Conservation (phyloP, 2,329 filamentous ascomycete genomes). For the Eutypella sp. region DNA sequence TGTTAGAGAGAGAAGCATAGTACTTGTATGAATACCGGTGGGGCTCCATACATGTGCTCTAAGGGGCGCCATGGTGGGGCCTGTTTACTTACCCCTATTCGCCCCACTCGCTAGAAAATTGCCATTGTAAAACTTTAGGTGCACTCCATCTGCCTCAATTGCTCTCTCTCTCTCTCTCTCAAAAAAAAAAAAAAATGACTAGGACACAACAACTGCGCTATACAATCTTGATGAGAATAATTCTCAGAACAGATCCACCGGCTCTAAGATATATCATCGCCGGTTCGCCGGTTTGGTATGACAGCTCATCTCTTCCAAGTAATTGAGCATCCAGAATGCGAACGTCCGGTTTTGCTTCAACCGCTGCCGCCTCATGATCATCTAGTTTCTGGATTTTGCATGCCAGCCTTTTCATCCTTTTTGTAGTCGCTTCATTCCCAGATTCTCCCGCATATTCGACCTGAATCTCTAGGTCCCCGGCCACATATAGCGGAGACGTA, state of each 20-base stretch:
- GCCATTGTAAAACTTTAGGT: too few relatives aligned
- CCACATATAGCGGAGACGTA: slow-evolving; percentile 6
- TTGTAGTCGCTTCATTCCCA: not conserved
- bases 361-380: not conserved
- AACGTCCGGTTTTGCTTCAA: not conserved
- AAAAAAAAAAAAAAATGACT: too few relatives aligned
- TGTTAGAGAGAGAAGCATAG: too few relatives aligned
- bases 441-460: slow-evolving; percentile 9
- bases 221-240: not conserved
- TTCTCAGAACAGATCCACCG: not conserved
- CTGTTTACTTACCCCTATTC: too few relatives aligned
- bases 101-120: too few relatives aligned
- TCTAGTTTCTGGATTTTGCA: not conserved
- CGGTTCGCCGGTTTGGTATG: not conserved
- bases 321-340: not conserved
- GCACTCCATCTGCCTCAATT: not conserved
- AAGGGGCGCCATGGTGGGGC: too few relatives aligned
- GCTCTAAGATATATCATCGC: not conserved
- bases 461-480: slow-evolving; percentile 9
- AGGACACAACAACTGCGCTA: not conserved
- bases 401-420: not conserved
- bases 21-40: too few relatives aligned
- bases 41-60: too few relatives aligned
- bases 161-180: too few relatives aligned
- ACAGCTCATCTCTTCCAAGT: not conserved